phyloP scores from a whole-genome alignment of 805 yeast species.

The Yarrowia keelungensis region DNA sequence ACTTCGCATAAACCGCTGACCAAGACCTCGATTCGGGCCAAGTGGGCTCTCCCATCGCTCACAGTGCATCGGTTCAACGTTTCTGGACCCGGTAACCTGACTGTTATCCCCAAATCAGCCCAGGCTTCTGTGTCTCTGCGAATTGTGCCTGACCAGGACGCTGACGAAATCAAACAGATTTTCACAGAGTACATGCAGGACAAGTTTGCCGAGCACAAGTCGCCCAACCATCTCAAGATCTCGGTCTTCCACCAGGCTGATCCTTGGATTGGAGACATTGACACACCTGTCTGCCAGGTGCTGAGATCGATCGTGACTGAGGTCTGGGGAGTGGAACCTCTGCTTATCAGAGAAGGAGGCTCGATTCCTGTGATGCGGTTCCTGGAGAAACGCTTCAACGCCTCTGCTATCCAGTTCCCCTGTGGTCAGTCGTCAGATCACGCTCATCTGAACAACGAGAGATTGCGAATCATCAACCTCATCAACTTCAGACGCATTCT shows the following conservation, averaged over 20 bases:
- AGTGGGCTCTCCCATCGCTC: constrained; percentile 90
- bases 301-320: constrained; percentile 65
- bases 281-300: constrained; percentile 73
- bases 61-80: constrained; percentile 85
- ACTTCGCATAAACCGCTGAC: constrained; percentile 45
- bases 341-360: constrained; percentile 94
- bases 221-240: constrained; percentile 68
- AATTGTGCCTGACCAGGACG: constrained; percentile 86
- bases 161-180: constrained; percentile 61
- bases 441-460: constrained; percentile 90
- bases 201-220: constrained; percentile 58
- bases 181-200: constrained; percentile 58
- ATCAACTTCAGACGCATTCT: constrained; percentile 72
- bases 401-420: constrained; percentile 94
- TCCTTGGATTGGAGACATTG: constrained; percentile 93
- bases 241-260: constrained; percentile 84
- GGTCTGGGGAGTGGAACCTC: constrained; percentile 82
- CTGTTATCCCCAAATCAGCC: constrained; percentile 86
- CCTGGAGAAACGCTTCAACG: constrained; percentile 78
- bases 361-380: constrained; percentile 90
- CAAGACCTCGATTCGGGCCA: constrained; percentile 49
- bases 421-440: constrained; percentile 95
- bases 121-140: constrained; percentile 80
- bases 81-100: constrained; percentile 87
- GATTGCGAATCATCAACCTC: constrained; percentile 77